Base-by-base conservation (phyloP, 495 filamentous ascomycete genomes). In the Hypoxylon intermedium region DNA sequence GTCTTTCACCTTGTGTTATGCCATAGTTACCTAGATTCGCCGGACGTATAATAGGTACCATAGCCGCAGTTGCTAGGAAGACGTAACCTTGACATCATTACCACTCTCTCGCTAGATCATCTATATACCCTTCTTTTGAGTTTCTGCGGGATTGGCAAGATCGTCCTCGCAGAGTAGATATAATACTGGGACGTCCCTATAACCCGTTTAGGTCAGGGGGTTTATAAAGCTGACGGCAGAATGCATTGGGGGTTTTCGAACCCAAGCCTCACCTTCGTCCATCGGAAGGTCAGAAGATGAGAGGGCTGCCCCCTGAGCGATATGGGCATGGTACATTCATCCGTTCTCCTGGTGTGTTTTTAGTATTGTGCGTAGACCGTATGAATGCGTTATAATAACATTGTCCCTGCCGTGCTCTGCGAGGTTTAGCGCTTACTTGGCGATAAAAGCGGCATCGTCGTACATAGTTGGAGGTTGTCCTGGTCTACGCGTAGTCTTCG, bases 111-210 rank as follows among this genome's bases (percentile, higher is more conserved):
- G 56, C 43, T 74, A 67, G 7, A 77, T 53, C 53, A 74, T 71
- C 43, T 67, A 65, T 33, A 75, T 68, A 18, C 38, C 53, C 0
- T 44, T 52, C 49, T 69, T 75, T 68, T 83, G 80, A 1, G 56
- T 53, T 54, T 24, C 1, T 71, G 23, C 0, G 67, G 66, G 57
- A 80, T 72, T 9, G 75, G 69, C n/a, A n/a, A 60, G 26, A 61
- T 85, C 80, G 9, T 72, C 57, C 9, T 77, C 69, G 50, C 79
- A 83, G 7, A 83, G 48, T 1, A 85, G 45, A 46, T 82, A 85
- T 1, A 79, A 79, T 9, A 68, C 69, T 0, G 79, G 78, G 9
- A 82, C 67, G 41, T 78, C 52, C 41, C 69, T 77, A 64, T 81
- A 85, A 0, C 74, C 78, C 0, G 77, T 70, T 52, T 77, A 72